A percentile compares a stretch with the other conserved stretches of the same genome.
phyloP scores from a whole-genome alignment of 2,329 filamentous ascomycete genomes.

The Fusarium sp. region DNA sequence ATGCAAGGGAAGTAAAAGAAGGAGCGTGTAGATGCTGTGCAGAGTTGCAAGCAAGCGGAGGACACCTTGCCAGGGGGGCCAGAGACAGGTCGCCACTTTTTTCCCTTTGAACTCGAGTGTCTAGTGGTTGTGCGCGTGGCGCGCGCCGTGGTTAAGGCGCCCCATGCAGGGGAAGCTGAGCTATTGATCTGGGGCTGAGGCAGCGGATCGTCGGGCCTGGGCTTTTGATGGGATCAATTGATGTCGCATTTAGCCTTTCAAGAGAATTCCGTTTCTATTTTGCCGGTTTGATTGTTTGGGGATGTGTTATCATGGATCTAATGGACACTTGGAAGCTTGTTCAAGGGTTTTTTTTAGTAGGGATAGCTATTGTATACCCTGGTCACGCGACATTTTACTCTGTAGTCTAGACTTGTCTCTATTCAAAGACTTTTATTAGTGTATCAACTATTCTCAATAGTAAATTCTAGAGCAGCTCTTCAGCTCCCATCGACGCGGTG shows the following conservation, averaged over 20 bases:
- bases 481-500: neutral
- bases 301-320: neutral
- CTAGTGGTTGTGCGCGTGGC: neutral
- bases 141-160: neutral
- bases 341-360: neutral
- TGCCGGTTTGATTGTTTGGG: neutral
- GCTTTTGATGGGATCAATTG: neutral
- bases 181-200: neutral
- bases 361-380: neutral
- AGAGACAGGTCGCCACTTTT: neutral
- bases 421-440: neutral
- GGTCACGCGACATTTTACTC: constrained; percentile 5
- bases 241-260: neutral
- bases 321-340: neutral
- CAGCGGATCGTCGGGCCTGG: constrained; percentile 8
- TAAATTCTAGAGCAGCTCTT: neutral
- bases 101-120: neutral
- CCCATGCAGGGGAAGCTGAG: neutral
- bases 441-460: neutral
- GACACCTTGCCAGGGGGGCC: neutral
- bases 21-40: constrained; percentile 1
- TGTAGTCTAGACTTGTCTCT: neutral
- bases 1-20: neutral
- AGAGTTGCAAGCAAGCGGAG: neutral
- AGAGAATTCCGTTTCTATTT: neutral